Conservation (phyloP, 106 monocot species). For the Apostasia ramifera region DNA sequence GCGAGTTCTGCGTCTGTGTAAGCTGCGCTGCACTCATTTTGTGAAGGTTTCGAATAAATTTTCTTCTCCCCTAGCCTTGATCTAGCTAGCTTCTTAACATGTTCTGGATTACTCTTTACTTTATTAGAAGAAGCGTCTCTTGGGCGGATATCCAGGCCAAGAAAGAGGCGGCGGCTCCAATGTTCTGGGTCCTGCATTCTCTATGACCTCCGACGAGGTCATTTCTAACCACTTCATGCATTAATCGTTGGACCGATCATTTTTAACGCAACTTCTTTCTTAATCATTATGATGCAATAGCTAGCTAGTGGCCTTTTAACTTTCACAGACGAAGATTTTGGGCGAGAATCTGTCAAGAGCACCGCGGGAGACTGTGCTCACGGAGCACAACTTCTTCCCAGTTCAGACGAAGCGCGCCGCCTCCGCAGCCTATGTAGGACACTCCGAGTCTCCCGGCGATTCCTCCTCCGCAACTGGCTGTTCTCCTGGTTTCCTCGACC, state of each 20-base stretch:
- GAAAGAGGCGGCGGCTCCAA: conserved; percentile 9
- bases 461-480: conserved; percentile 2
- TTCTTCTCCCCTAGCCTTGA: not conserved
- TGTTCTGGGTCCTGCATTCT: conserved; percentile 18
- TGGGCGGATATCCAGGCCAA: conserved; percentile 11
- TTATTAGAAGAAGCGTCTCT: conserved; percentile 31
- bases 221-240: too few relatives aligned
- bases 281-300: not conserved
- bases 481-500: conserved; percentile 24
- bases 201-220: conserved; percentile 18
- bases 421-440: conserved; percentile 4
- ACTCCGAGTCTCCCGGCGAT: conserved; percentile 11
- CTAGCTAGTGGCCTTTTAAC: too few relatives aligned
- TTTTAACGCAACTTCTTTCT: not conserved
- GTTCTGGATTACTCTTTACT: not conserved
- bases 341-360: not conserved
- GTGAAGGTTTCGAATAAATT: not conserved
- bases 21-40: not conserved
- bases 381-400: conserved; percentile 58
- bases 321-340: conserved; percentile 3
- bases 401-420: conserved; percentile 5
- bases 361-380: conserved; percentile 9
- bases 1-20: conserved; percentile 53
- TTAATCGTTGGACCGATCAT: not conserved
- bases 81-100: not conserved